phyloP scores from a whole-genome alignment of 495 filamentous ascomycete genomes.

The Recurvomyces mirabilis region DNA sequence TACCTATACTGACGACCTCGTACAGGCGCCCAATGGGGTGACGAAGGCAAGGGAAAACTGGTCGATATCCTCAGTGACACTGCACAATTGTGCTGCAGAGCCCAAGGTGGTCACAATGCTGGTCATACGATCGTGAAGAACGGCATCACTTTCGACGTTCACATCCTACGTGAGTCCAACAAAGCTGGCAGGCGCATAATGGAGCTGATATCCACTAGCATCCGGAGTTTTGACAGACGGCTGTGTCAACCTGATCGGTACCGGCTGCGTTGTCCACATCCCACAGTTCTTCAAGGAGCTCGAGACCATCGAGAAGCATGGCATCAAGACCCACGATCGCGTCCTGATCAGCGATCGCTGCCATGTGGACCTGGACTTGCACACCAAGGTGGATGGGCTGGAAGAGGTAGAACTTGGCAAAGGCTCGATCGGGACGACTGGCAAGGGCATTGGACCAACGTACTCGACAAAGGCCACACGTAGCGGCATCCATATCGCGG shows the following conservation, averaged over 20 bases:
- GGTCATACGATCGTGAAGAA: slow-evolving; percentile 48
- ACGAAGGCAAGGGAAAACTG: slow-evolving; percentile 50
- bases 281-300: slow-evolving; percentile 84
- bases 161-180: slow-evolving; percentile 18
- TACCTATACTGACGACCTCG: not conserved
- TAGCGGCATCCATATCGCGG: slow-evolving; percentile 60
- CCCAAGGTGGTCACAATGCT: slow-evolving; percentile 59
- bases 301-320: slow-evolving; percentile 56
- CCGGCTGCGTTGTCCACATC: slow-evolving; percentile 74
- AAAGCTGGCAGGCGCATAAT: not conserved
- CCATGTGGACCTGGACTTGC: slow-evolving; percentile 76
- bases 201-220: slow-evolving; percentile 39
- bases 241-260: slow-evolving; percentile 71
- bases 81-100: slow-evolving; percentile 47
- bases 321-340: slow-evolving; percentile 52
- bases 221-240: slow-evolving; percentile 59
- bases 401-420: slow-evolving; percentile 64
- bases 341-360: slow-evolving; percentile 73
- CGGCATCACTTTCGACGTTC: slow-evolving; percentile 20
- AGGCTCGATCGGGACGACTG: slow-evolving; percentile 45
- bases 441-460: slow-evolving; percentile 42
- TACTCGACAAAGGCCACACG: slow-evolving; percentile 74
- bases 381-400: slow-evolving; percentile 69
- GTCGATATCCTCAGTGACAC: slow-evolving; percentile 53
- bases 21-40: slow-evolving; percentile 19